Base-by-base conservation (phyloP, 75 land plant species). In the Selaginella moellendorffii region DNA sequence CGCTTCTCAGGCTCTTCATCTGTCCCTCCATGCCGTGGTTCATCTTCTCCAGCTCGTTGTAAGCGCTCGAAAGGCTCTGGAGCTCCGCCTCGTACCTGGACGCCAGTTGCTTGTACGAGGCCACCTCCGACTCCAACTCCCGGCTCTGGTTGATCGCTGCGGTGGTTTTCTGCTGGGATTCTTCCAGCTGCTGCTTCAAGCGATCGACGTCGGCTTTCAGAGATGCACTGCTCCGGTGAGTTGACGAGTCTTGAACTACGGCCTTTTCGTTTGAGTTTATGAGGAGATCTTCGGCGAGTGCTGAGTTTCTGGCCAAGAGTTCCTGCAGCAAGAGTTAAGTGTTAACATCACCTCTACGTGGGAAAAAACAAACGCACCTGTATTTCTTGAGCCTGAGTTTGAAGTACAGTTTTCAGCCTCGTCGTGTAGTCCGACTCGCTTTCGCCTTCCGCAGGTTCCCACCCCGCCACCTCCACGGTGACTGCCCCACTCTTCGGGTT, bases 31-130 rank as follows among this genome's bases (percentile, higher is more conserved):
- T 71, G 1, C 70, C 79, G 56, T 66, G 67, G 64, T 89, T 95
- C 56, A 67, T 79, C 66, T 86, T 90, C 69, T 95, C 99, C 30
- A 95, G 74, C 67, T 83, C 80, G 77, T 95, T 95, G 71, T 95
- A 95, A 2, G 99, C 99, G 71, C 79, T 87, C 26, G 99, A 95
- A 1, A 95, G 67, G 65, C 82, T 81, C 72, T 82, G 72, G 10
- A 95, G 78, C 54, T 95, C 91, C 53, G 78, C 72, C 62, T 95
- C 96, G 60, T 77, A 64, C 61, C 89, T 84, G 1, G 30, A 72
- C 53, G 87, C 85, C 30, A 81, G 27, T 59, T 80, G 75, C 31
- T 63, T 74, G 68, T 73, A 81, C 26, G 30, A 68, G 26, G 68
- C 58, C 12, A 71, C 71, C 69, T 95, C 97, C 0, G 67, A 62